Conservation (phyloP, 768 basidiomycete genomes). For the Cubamyces lactineus region DNA sequence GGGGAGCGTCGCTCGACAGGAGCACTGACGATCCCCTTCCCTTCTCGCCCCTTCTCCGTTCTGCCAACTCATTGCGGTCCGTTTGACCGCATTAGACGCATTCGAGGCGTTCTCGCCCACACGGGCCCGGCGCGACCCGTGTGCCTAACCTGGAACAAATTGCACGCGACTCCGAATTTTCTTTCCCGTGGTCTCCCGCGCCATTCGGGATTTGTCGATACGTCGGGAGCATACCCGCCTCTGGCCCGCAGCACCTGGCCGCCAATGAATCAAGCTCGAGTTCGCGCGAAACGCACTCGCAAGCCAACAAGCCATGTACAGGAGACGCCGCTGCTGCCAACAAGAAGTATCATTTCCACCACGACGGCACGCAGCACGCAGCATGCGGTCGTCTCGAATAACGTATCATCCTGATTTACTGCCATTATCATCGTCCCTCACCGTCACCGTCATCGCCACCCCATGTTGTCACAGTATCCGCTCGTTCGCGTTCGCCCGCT, state of each 20-base stretch:
- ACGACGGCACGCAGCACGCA: not conserved
- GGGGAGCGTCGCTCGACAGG: slow-evolving; percentile 34
- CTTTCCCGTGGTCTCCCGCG: slow-evolving; percentile 1
- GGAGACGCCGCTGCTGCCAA: not conserved
- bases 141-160: not conserved
- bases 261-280: too few relatives aligned
- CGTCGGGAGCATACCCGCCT: not conserved
- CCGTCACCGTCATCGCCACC: not conserved
- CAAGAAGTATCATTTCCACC: not conserved
- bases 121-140: too few relatives aligned
- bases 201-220: not conserved
- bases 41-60: not conserved
- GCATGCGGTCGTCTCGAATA: not conserved
- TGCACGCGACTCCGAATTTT: not conserved
- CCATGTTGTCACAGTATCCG: slow-evolving; percentile 18
- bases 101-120: too few relatives aligned
- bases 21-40: slow-evolving; percentile 26
- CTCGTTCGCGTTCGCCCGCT: not conserved
- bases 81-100: too few relatives aligned
- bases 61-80: not conserved
- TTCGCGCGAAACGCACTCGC: not conserved
- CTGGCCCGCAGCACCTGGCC: too few relatives aligned
- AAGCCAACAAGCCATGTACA: not conserved
- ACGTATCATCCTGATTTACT: not conserved
- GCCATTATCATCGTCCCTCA: not conserved